Conservation (phyloP, 352 stramenopile genomes). For the Pythium brachiatum region DNA sequence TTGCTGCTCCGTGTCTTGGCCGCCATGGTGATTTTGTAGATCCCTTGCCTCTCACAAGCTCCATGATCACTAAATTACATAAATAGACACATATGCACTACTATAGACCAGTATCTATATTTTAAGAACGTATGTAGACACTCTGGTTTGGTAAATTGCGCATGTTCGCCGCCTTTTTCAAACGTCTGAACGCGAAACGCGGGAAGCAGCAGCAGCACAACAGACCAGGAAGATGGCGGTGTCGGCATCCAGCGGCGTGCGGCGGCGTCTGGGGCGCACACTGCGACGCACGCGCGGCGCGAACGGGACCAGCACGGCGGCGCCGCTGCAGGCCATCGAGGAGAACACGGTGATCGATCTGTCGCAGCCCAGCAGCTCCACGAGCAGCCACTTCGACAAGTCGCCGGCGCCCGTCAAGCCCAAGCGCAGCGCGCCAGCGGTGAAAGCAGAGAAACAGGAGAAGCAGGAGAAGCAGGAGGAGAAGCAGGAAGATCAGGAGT, state of each 20-base stretch:
- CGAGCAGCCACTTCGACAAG: conserved; percentile 29
- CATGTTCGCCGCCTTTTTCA: conserved; percentile 14
- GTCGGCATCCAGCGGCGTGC: conserved; percentile 23
- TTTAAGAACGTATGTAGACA: not conserved
- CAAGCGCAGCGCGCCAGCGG: not conserved
- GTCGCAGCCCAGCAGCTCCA: conserved; percentile 21
- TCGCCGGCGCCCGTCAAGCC: conserved; percentile 26
- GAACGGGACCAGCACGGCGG: conserved; percentile 5
- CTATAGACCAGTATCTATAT: too few species aligned
- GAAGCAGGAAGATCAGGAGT: conserved; percentile 2
- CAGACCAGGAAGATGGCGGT: conserved; percentile 29
- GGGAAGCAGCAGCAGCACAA: not conserved
- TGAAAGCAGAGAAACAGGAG: conserved; percentile 16
- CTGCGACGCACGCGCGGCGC: conserved; percentile 34
- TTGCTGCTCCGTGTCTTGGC: not conserved
- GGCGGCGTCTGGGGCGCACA: conserved; percentile 41
- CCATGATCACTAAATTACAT: not conserved
- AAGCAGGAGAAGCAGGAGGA: conserved; percentile 20
- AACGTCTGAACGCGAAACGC: conserved; percentile 21
- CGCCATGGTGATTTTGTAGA: not conserved
- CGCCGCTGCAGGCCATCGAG: conserved; percentile 47
- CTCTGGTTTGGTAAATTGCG: not conserved
- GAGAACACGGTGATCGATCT: conserved; percentile 57
- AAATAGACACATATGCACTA: not conserved
- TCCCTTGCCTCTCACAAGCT: not conserved